A percentile compares a stretch with the other conserved stretches of the same genome.
Evolutionary conservation across 1,284 basidiomycete genomes (phyloP).

Genomic region (Moniliophthora roreri): DNA sequence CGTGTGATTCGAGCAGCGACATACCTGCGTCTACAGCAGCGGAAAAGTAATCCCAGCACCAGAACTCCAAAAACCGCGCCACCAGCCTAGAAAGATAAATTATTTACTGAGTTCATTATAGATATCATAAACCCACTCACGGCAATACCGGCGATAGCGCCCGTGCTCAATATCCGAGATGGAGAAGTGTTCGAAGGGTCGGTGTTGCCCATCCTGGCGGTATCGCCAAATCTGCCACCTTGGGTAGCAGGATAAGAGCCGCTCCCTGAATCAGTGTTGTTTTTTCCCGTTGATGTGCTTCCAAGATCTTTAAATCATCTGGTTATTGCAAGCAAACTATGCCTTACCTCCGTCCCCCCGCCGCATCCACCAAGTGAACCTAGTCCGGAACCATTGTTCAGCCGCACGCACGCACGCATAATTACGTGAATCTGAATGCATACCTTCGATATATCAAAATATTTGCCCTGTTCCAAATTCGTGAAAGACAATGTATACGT

Average conservation of each 20-base stretch:
- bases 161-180: not conserved
- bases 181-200: not conserved
- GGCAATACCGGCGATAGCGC: constrained; percentile 8
- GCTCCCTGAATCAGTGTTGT: too few relatives aligned
- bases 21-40: not conserved
- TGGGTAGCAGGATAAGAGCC: not conserved
- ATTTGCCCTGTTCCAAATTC: constrained; percentile 15
- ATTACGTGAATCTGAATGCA: not conserved
- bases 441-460: constrained; percentile 19
- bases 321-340: too few relatives aligned
- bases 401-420: too few relatives aligned
- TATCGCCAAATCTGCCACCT: too few relatives aligned
- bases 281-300: too few relatives aligned
- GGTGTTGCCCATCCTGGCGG: not conserved
- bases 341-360: too few relatives aligned
- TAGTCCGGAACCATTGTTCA: not conserved
- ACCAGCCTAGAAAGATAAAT: not conserved
- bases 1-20: too few relatives aligned
- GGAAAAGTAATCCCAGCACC: not conserved
- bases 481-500: constrained; percentile 18
- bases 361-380: not conserved
- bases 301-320: too few relatives aligned
- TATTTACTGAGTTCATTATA: not conserved
- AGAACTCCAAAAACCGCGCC: not conserved
- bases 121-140: not conserved